Conservation (phyloP, 148 eudicot genomes). For the Pouteria glomerata region DNA sequence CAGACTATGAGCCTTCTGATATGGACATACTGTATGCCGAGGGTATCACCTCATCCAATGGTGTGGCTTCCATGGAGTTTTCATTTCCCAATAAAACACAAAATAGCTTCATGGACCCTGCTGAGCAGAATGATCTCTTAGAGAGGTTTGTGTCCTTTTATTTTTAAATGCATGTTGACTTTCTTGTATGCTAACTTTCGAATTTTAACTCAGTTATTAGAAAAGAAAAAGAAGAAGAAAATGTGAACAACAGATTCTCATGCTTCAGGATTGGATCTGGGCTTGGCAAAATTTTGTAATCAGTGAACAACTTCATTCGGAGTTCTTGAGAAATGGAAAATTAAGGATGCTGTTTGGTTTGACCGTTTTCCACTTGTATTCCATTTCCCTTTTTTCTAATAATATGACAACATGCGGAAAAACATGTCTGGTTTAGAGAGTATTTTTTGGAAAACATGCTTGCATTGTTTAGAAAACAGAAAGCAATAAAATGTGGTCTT, state of each 20-base stretch:
- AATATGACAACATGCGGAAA: too few relatives aligned
- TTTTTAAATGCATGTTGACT: neutral
- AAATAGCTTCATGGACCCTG: conserved; percentile 29
- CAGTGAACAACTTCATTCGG: neutral
- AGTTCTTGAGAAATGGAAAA: neutral
- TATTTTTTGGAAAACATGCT: too few relatives aligned
- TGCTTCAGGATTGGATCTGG: neutral
- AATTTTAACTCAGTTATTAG: neutral
- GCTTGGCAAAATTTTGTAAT: neutral
- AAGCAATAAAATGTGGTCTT: too few relatives aligned
- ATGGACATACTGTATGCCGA: conserved; percentile 59
- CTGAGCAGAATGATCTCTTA: conserved; percentile 32
- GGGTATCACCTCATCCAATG: conserved; percentile 47
- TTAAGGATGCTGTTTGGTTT: neutral
- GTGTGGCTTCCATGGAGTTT: conserved; percentile 50
- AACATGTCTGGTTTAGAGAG: too few relatives aligned
- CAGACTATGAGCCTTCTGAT: conserved; percentile 71
- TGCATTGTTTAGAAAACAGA: too few relatives aligned
- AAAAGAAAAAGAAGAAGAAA: neutral
- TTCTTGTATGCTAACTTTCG: neutral
- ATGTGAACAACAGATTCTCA: neutral
- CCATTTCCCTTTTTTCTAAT: too few relatives aligned
- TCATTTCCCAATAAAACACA: conserved; percentile 31
- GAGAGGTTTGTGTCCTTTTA: conserved; percentile 28
- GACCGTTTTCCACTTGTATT: too few relatives aligned